phyloP scores from a whole-genome alignment of 1,284 basidiomycete species.

The Papiliotrema nemorosa region DNA sequence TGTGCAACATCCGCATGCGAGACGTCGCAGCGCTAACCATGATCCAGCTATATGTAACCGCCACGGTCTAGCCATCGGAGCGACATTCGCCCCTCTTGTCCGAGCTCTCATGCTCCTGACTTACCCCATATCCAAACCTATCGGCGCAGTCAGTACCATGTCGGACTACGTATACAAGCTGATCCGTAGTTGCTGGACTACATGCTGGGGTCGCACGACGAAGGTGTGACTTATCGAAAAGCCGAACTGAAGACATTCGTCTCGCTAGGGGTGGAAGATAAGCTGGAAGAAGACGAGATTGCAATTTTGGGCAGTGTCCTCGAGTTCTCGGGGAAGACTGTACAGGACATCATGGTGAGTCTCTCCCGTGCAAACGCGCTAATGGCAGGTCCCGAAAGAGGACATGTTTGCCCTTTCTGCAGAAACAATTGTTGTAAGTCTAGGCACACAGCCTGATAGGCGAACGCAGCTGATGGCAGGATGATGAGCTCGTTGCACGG shows the following conservation, averaged over 20 bases:
- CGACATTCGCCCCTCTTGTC: conserved; percentile 52
- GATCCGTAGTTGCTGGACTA: conserved; percentile 46
- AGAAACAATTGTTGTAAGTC: conserved; percentile 48
- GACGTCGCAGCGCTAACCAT: not conserved
- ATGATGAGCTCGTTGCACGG: conserved; percentile 63
- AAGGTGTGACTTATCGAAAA: conserved; percentile 74
- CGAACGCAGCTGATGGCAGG: conserved; percentile 15
- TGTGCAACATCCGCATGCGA: not conserved
- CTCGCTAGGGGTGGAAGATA: conserved; percentile 62
- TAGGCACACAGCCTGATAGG: not conserved
- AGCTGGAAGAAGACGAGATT: conserved; percentile 78
- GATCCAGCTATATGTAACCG: conserved; percentile 51
- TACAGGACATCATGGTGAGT: conserved; percentile 67
- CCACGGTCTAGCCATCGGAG: conserved; percentile 54
- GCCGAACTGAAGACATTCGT: conserved; percentile 88
- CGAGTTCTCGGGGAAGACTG: conserved; percentile 75
- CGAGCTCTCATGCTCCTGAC: conserved; percentile 47
- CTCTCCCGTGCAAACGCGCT: not conserved
- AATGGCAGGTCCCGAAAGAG: conserved; percentile 46
- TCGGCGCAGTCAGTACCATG: conserved; percentile 30
- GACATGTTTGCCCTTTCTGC: conserved; percentile 51
- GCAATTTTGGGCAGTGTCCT: conserved; percentile 77
- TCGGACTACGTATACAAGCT: not conserved
- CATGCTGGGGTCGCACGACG: conserved; percentile 51
- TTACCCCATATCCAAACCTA: conserved; percentile 52